Evolutionary conservation across 1,139 yeast species (phyloP), one percentile per base, ranked within the genome.

Genomic region (Sugiyamaella paludigena): DNA sequence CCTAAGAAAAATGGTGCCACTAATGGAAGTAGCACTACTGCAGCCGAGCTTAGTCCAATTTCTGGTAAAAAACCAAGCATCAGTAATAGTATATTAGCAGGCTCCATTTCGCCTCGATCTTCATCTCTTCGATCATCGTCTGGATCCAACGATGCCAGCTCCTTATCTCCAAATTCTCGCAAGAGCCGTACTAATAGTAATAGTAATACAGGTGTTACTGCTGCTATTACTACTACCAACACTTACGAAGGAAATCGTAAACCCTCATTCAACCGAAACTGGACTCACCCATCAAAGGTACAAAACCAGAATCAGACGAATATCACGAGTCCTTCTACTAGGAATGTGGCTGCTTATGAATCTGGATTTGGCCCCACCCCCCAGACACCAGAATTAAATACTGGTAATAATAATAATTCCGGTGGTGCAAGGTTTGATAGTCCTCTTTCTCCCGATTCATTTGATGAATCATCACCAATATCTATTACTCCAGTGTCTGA

Each of bases 251-350:
- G 39, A 27, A 36, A 33, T 28, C 36, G 39, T 29, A 30, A 53
- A 3, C 47, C 63, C 4, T 61, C 65, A n/a, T 61, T 61, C 40
- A 62, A 61, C 49, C 52, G 53, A 24, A 56, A 60, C 42, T 61
- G 65, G 64, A 52, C 53, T 15, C 60, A 50, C 24, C 63, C 63
- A 28, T 34, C 35, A 10, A 40, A 31, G 31, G 3, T 5, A 19
- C 24, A 19, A 5, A 19, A 19, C 24, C 5, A 19, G 5, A 19
- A 3, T 5, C 24, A 19, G 24, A 19, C 24, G 3, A 5, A 19
- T 19, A 5, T 19, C 3, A 19, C 10, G 48, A 43, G 42, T 43
- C 15, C 46, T 24, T 40, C 48, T 12, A 43, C 47, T 10, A 44
- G 45, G 7, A 50, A 53, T 16, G 51, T 53, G 6, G 36, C 53